Evolutionary conservation across 1,139 yeast species (phyloP), one percentile per base, ranked within the genome.

Genomic region (Suhomyces panamericanus): DNA sequence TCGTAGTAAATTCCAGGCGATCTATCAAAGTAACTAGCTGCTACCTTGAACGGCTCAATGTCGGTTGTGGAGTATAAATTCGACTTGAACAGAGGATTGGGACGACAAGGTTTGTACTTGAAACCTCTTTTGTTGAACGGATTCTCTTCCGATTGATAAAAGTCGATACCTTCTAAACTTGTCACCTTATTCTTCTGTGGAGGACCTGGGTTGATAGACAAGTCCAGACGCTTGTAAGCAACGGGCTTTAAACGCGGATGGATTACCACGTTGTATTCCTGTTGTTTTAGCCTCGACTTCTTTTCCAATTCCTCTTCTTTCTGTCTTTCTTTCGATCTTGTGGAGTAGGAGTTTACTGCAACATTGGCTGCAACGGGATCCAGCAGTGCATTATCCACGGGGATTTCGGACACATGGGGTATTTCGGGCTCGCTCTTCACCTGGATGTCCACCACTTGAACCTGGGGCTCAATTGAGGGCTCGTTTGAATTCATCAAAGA

Each of bases 91-190:
- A 60, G 54, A 1, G 88, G 84, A 50, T 83, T 83, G 0, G 96
- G 91, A 9, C 83, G 77, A 60, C 96, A 88, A 29, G 91, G 83
- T 44, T 80, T 73, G 63, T 91, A 93, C 50, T 89, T 81, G 69
- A 85, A 93, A 1, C 96, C 95, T 43, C 95, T 69, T 53, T 83
- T 77, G 62, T 89, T 89, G 52, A 80, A 70, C 0, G 97, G 97
- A 43, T 82, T 80, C 47, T 90, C 97, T 33, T 87, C 96, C 13
- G 80, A 72, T 30, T 69, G 67, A 52, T 62, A 77, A 54, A 81
- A 77, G 9, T 58, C 60, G 5, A 58, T 54, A 14, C 54, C 62
- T 10, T 56, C 49, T 26, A 53, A 47, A 17, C 51, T 40, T 22
- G 47, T 43, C 20, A 38, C 49, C 9, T 47, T 47, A 15, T 32